Evolutionary conservation across 2,329 filamentous ascomycete genomes (phyloP).

Genomic region (Cladosporium halotolerans): DNA sequence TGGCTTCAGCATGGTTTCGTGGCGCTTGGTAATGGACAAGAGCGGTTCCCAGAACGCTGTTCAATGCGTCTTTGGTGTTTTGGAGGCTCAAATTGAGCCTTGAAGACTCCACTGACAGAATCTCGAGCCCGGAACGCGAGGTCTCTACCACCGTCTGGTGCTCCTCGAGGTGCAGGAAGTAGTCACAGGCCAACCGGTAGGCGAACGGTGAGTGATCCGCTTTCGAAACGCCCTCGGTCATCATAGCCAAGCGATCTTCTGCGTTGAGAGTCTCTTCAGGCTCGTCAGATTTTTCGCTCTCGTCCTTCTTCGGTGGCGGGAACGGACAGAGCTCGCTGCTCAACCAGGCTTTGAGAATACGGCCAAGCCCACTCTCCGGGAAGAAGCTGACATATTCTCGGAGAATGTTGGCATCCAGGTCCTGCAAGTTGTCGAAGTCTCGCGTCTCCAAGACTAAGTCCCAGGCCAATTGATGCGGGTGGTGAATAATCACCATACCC

Average conservation of each 20-base stretch:
- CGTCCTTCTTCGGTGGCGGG: constrained; percentile 45
- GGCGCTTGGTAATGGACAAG: constrained; percentile 87
- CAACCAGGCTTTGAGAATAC: constrained; percentile 75
- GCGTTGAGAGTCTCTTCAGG: constrained; percentile 55
- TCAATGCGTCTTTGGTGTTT: constrained; percentile 67
- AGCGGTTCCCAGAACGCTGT: constrained; percentile 74
- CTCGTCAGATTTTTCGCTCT: constrained; percentile 29
- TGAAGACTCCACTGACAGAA: constrained; percentile 53
- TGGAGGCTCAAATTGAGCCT: constrained; percentile 64
- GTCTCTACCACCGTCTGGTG: constrained; percentile 74
- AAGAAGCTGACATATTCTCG: constrained; percentile 78
- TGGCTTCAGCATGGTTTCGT: constrained; percentile 82
- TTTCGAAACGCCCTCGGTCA: constrained; percentile 54
- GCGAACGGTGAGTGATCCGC: constrained; percentile 65
- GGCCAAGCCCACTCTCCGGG: constrained; percentile 72
- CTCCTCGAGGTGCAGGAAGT: constrained; percentile 79
- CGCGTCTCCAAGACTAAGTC: constrained; percentile 85
- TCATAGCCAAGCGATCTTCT: constrained; percentile 74
- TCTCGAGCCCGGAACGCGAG: constrained; percentile 65
- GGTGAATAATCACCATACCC: constrained; percentile 94
- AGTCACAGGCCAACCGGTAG: constrained; percentile 75
- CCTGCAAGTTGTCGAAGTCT: constrained; percentile 65
- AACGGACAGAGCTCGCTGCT: constrained; percentile 81
- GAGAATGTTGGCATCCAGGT: constrained; percentile 72
- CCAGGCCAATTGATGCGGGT: constrained; percentile 86